These are phyloP conservation scores for Auricularia auricula-judae DNA, from an alignment of 768 basidiomycete species.

Conservation along the genomic window DNA sequence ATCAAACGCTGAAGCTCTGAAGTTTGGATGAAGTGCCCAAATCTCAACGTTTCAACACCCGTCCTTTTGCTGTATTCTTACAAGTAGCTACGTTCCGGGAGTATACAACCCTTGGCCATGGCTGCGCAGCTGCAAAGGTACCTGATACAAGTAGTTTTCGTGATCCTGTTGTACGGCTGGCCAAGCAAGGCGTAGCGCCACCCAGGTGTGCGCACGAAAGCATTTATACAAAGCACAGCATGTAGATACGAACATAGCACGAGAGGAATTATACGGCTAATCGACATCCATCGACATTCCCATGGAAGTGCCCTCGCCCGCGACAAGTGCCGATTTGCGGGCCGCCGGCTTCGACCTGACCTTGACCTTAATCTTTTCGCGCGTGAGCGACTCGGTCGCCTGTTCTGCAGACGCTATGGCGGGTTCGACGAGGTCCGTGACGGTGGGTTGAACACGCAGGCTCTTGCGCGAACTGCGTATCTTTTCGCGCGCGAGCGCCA, in stretches of 20 bases:
- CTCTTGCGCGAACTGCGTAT: slow-evolving; percentile 8
- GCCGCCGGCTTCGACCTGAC: slow-evolving; percentile 34
- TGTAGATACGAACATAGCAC: not conserved
- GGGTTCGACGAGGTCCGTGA: slow-evolving; percentile 55
- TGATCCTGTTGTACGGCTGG: too few relatives aligned
- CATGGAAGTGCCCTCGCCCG: slow-evolving; percentile 81
- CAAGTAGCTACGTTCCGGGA: too few relatives aligned
- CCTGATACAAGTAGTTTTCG: too few relatives aligned
- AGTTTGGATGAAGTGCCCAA: too few relatives aligned
- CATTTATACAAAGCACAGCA: slow-evolving; percentile 1
- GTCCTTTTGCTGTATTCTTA: too few relatives aligned
- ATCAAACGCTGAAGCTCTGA: too few relatives aligned
- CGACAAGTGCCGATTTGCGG: slow-evolving; percentile 54
- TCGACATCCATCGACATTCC: slow-evolving; percentile 69
- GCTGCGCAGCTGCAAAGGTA: too few relatives aligned
- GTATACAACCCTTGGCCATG: too few relatives aligned
- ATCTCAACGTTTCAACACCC: too few relatives aligned
- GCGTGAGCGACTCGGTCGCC: slow-evolving; percentile 28
- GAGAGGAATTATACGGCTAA: slow-evolving; percentile 22
- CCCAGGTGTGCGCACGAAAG: not conserved
- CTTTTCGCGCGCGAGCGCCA: slow-evolving; percentile 75
- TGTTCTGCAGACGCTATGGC: slow-evolving; percentile 33
- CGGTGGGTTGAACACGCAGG: slow-evolving; percentile 60
- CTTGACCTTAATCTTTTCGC: slow-evolving; percentile 71
- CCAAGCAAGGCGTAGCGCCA: too few relatives aligned